A percentile compares a stretch with the other conserved stretches of the same genome.
Evolutionary conservation across 805 yeast species (phyloP).

Genomic region (Lipomyces yamanashiensis): DNA sequence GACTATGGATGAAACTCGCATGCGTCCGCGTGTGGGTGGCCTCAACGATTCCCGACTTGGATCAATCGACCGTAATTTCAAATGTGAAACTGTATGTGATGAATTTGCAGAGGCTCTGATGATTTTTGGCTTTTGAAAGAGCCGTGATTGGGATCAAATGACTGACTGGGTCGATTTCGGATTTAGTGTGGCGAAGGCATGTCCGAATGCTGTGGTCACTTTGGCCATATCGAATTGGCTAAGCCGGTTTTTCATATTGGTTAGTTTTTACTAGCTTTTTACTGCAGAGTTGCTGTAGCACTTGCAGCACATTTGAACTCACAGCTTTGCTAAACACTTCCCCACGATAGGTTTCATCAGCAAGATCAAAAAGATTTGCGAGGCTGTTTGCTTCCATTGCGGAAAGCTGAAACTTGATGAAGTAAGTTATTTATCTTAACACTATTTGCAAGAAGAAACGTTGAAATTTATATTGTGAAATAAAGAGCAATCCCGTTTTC

Average conservation of each 20-base stretch:
- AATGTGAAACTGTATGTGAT: conserved; percentile 77
- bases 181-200: conserved; percentile 89
- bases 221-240: conserved; percentile 97
- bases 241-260: conserved; percentile 99
- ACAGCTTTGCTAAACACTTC: neutral
- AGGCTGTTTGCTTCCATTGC: conserved; percentile 98
- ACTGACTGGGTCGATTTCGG: conserved; percentile 10
- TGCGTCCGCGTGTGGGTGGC: conserved; percentile 95
- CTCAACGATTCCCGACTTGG: conserved; percentile 96
- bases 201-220: conserved; percentile 99
- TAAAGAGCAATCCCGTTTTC: conserved; percentile 70
- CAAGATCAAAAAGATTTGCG: conserved; percentile 92
- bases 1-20: conserved; percentile 98
- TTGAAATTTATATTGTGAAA: conserved; percentile 10
- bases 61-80: conserved; percentile 93
- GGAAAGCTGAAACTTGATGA: conserved; percentile 93
- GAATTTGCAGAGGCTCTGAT: neutral
- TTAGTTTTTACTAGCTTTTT: conserved; percentile 16
- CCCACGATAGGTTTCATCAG: conserved; percentile 61
- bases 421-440: conserved; percentile 43
- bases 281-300: neutral
- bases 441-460: neutral
- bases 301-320: neutral
- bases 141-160: neutral
- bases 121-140: neutral